Conservation (phyloP, 768 basidiomycete species). For the Tephrocybe sp. region DNA sequence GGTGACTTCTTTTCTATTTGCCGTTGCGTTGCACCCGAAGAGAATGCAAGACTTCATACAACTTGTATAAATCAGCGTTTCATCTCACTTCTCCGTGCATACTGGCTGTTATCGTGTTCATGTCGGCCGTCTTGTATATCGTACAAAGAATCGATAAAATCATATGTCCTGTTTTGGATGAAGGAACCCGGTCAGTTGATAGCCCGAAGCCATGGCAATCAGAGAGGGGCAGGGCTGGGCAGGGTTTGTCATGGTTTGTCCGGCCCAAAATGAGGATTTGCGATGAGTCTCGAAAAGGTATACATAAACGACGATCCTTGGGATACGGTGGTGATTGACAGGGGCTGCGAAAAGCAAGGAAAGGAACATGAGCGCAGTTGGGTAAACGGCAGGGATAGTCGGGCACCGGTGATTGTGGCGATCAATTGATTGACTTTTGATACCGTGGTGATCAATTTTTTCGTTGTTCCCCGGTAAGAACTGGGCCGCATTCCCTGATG, state of each 20-base stretch:
- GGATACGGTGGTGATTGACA: background rate
- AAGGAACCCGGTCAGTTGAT: background rate
- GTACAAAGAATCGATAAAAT: too few species aligned
- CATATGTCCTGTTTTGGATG: background rate
- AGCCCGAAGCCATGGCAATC: conserved; percentile 8
- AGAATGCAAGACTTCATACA: conserved; percentile 4
- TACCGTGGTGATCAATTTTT: conserved; percentile 2
- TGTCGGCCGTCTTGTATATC: too few species aligned
- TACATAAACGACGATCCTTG: background rate
- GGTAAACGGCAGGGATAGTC: too few species aligned
- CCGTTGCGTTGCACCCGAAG: background rate
- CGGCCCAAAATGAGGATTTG: background rate
- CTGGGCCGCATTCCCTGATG: background rate
- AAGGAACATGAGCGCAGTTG: background rate
- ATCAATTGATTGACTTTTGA: conserved; percentile 20
- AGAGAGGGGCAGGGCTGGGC: too few species aligned
- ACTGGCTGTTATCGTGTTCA: background rate
- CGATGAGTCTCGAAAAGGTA: background rate
- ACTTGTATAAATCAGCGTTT: conserved; percentile 1
- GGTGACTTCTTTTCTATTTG: too few species aligned
- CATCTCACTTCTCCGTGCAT: background rate
- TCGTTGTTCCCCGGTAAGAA: background rate
- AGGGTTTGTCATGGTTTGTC: conserved; percentile 1
- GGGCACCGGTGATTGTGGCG: conserved; percentile 13
- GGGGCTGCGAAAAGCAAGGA: background rate